Base-by-base conservation (phyloP, 805 yeast genomes). In the Maudiozyma saulgeensis region DNA sequence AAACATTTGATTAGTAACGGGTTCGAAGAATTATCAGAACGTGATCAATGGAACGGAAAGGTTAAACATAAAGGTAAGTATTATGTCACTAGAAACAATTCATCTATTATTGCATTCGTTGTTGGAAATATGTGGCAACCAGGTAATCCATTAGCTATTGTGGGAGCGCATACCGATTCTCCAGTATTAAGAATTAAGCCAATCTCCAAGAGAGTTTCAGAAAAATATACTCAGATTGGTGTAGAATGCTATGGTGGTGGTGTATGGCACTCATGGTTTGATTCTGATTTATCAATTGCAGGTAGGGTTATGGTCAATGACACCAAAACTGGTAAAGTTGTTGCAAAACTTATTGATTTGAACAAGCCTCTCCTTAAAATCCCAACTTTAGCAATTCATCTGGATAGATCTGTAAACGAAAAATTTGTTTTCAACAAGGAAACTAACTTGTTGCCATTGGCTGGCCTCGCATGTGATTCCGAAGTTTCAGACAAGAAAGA, bases 181-280 rank as follows among this genome's bases (percentile, higher is more conserved):
- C 98, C 98, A 11, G 81, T 87, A 32, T 73, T 91, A 55, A 77
- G 95, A 62, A 79, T 91, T 56, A 93, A 91, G 69, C 99, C 99
- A 12, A 73, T 84, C 31, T 85, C 96, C 23, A 80, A 82, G 61
- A 79, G 78, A 56, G 66, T 70, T 11, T 70, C 74, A 16, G 90
- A 86, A 58, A 95, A 95, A 1, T 91, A 81, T 60, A 75, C 80
- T 49, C 96, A 90, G 65, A 80, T 93, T 18, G 98, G 96, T 38
- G 95, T 93, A 9, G 98, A 93, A 67, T 79, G 83, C 45, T 91
- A 91, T 61, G 98, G 99, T 49, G 98, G 98, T 35, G 93, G 96
- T 46, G 81, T 90, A 49, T 93, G 97, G 81, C 96, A 87, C 63
- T 80, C 96, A 5, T 91, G 98, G 97, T 91, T 93, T 62, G 99